Base-by-base conservation (phyloP, 2,329 filamentous ascomycete species). In the Coniella lustricola region DNA sequence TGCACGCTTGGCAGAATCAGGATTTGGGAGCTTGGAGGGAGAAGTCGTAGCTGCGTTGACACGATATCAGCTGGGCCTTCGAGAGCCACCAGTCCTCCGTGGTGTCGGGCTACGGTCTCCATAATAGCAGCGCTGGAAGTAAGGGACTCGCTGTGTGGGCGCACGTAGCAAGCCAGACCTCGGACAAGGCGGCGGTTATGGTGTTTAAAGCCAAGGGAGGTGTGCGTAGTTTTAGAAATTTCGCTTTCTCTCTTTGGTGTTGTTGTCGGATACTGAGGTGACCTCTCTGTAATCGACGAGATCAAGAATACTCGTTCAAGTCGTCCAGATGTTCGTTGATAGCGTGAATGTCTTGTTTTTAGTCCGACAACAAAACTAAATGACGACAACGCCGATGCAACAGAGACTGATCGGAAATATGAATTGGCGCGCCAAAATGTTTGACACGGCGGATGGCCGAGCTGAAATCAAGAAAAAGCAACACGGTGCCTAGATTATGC, bases 1-100 rank as follows among this genome's bases (percentile, higher is more conserved):
- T 73, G 63, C n/a, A 80, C 54, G 29, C 64, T 62, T 0, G 80
- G 79, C 2, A 84, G 64, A 32, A 82, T 69, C 20, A 82, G 61
- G 33, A 84, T 73, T 49, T 81, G 75, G 0, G 74, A 64, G 1
- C 78, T 83, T 3, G 69, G 71, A 8, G 81, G 81, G 10, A 84
- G 70, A 3, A 84, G 69, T 40, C 73, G 73, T 34, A 84, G 64
- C 56, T 84, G 81, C 3, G 77, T 81, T 20, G 75, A 72, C 25
- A 84, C 68, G 25, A 69, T 65, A 39, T 81, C 73, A 20, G 63
- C 57, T 29, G 76, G 69, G 5, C 81, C 81, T 58, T 84, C 81
- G 48, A 84, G 73, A 53, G 79, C 77, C 45, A 84, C 69, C 46
- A 84, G 63, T 58, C 70, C 76, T 40, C 79, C 78, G 48, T 67